Percentiles rank a stretch among this genome's conserved stretches.
Evolutionary conservation across 2,329 filamentous ascomycete genomes (phyloP).

Genomic region (Botrytis hyacinthi): DNA sequence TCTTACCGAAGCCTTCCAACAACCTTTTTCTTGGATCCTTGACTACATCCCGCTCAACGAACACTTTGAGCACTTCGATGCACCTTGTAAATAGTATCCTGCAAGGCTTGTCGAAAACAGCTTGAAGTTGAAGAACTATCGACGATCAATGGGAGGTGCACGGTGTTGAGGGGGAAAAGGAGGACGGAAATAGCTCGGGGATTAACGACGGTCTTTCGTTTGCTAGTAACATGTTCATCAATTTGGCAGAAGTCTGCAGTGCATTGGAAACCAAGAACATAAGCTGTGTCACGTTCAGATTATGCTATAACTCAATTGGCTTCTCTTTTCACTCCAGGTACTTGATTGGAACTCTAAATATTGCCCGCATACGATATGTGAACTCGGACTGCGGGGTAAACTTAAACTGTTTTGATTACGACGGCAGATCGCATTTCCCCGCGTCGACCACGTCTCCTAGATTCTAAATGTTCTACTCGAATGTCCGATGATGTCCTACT

Average conservation of each 20-base stretch:
- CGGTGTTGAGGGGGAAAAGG: background rate
- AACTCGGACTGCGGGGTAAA: slow-evolving; percentile 8
- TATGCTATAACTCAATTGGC: background rate
- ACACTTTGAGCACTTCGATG: background rate
- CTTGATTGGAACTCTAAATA: background rate
- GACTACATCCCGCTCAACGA: background rate
- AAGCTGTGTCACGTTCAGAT: background rate
- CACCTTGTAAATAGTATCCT: background rate
- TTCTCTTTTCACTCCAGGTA: too few relatives aligned
- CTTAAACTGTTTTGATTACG: background rate
- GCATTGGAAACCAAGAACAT: background rate
- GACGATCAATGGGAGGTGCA: background rate
- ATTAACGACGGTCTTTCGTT: background rate
- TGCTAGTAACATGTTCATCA: background rate
- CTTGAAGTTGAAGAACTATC: background rate
- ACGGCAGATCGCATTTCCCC: slow-evolving; percentile 1
- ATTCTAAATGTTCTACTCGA: too few relatives aligned
- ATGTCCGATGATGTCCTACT: background rate
- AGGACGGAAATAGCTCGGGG: background rate
- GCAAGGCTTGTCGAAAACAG: background rate
- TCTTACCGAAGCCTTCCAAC: background rate
- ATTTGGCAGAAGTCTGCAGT: background rate
- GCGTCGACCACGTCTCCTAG: background rate
- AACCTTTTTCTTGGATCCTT: background rate
- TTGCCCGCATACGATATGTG: background rate